phyloP scores from a whole-genome alignment of 441 rosid species.

The Mallotus japonicus region DNA sequence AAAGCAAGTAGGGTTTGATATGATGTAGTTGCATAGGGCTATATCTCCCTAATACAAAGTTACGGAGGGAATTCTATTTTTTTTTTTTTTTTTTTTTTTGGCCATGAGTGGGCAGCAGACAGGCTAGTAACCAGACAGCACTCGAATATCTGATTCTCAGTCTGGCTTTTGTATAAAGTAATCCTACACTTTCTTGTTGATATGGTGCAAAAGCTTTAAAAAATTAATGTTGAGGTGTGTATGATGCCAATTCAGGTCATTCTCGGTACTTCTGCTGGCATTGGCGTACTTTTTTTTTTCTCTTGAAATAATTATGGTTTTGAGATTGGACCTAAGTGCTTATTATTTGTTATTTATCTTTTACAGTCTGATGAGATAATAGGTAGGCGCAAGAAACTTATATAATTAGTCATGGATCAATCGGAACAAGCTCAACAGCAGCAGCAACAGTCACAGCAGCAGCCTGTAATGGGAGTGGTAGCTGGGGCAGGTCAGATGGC shows the following conservation, averaged over 20 bases:
- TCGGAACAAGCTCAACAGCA: slow-evolving; percentile 44
- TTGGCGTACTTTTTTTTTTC: not conserved
- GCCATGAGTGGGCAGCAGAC: not conserved
- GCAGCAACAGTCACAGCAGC: slow-evolving; percentile 37
- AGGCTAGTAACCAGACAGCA: not conserved
- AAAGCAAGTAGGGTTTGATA: not conserved
- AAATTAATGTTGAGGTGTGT: not conserved
- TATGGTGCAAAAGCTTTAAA: not conserved
- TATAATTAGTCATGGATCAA: slow-evolving; percentile 48
- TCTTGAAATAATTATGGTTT: not conserved
- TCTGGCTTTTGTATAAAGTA: not conserved
- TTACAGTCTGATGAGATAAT: slow-evolving; percentile 21
- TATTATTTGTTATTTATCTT: not conserved
- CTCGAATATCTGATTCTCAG: not conserved
- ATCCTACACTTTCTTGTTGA: not conserved
- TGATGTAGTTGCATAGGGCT: not conserved
- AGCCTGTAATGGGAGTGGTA: slow-evolving; percentile 45
- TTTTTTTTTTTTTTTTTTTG: not conserved
- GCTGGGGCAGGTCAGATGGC: slow-evolving; percentile 43
- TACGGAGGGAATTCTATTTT: not conserved
- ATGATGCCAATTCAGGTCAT: not conserved
- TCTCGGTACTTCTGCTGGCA: not conserved
- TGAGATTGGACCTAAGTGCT: not conserved
- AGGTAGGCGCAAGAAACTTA: slow-evolving; percentile 9
- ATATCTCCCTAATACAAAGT: not conserved